A percentile compares a stretch with the other conserved stretches of the same genome.
Conservation (phyloP, 2,329 filamentous ascomycete species). For the Pseudogymnoascus sp. region DNA sequence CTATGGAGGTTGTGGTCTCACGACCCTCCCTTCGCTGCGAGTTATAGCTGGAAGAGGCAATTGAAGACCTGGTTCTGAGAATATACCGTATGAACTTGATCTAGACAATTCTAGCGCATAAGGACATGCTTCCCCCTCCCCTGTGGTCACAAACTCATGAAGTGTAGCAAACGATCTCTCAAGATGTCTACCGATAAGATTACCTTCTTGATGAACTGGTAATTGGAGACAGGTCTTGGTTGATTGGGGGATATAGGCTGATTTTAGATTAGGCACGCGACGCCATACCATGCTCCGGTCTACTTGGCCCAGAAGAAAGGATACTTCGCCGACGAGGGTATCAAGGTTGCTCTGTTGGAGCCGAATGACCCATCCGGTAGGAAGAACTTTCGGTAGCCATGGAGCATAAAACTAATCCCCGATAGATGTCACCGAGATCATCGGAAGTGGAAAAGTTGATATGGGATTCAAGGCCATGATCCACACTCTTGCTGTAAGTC, state of each 20-base stretch:
- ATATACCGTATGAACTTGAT: constrained; percentile 76
- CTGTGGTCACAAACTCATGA: constrained; percentile 37
- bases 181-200: constrained; percentile 75
- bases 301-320: constrained; percentile 70
- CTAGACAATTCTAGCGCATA: constrained; percentile 76
- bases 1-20: constrained; percentile 9
- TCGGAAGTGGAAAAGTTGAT: constrained; percentile 66
- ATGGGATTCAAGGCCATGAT: constrained; percentile 81
- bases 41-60: constrained; percentile 18
- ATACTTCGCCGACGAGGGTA: constrained; percentile 65
- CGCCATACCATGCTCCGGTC: constrained; percentile 69
- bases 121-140: constrained; percentile 62
- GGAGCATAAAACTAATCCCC: not conserved
- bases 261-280: constrained; percentile 57
- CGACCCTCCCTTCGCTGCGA: constrained; percentile 13
- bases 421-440: constrained; percentile 69
- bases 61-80: constrained; percentile 52
- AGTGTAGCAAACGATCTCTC: constrained; percentile 28
- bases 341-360: constrained; percentile 69
- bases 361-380: constrained; percentile 66
- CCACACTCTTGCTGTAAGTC: constrained; percentile 60
- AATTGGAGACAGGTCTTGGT: constrained; percentile 23
- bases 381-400: constrained; percentile 15
- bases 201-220: constrained; percentile 79
- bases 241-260: constrained; percentile 13